Base-by-base conservation (phyloP, 1,139 yeast genomes). In the Diutina neorugosa region DNA sequence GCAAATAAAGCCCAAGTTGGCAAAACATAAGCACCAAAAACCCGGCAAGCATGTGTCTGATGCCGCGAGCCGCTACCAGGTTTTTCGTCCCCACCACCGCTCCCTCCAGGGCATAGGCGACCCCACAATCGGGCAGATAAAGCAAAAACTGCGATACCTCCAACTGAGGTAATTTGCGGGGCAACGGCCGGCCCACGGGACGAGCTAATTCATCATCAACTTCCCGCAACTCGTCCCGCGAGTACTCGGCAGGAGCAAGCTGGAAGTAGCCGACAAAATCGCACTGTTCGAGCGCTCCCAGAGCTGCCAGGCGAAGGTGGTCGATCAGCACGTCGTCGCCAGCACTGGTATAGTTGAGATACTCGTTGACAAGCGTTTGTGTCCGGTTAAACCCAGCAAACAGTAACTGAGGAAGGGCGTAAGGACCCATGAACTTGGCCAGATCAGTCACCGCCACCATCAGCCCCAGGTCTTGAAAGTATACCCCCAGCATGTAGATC, bases 91-190 rank as follows among this genome's bases (percentile, higher is more conserved):
- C 96, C n/a, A 58, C 59, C n/a, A 79, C 69, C 1, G 44, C 50
- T 6, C 61, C 55, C 25, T 69, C 69, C 14, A 78, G 60, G 2
- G 70, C 65, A 11, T 87, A 58, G 0, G 77, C 65, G 2, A 84
- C 63, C 0, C 91, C 96, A 69, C 98, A 91, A 63, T 91, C 96
- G 0, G 97, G 97, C 0, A 96, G 88, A 62, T 86, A 90, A 19
- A 88, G 57, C 23, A 87, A 58, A 5, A 85, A 87, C 9, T 76
- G 68, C 7, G 76, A 65, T 12, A 89, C 62, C 41, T 69, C 69
- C 18, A 91, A 60, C 1, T 67, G 63, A 0, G 96, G 97, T 1
- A 84, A 64, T 6, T 61, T 57, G 0, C 63, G 56, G 6, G 78
- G 74, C 16, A 84, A 76, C 1, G 97, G 97, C 55, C 85, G 71